Percentiles rank a stretch among this genome's conserved stretches.
phyloP scores from a whole-genome alignment of 2,329 filamentous ascomycete species.

The Phaeosphaeriaceae sp. region DNA sequence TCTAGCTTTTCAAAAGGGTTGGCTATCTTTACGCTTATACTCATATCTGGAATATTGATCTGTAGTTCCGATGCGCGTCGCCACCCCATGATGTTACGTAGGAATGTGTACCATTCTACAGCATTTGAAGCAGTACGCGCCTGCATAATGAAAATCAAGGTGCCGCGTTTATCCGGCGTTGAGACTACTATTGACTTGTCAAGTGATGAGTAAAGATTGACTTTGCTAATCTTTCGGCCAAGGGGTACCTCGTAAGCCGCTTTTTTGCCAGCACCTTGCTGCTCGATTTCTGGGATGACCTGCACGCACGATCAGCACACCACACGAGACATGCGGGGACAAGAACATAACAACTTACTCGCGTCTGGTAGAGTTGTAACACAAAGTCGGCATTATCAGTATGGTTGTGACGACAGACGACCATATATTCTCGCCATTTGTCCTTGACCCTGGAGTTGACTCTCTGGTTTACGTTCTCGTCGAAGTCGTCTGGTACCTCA shows the following conservation, averaged over 20 bases:
- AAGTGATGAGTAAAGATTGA: conserved; percentile 70
- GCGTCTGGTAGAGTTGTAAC: conserved; percentile 67
- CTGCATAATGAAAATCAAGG: conserved; percentile 66
- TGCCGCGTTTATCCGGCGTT: conserved; percentile 61
- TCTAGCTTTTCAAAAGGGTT: conserved; percentile 66
- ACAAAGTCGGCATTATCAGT: conserved; percentile 62
- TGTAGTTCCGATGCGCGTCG: conserved; percentile 63
- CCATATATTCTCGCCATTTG: conserved; percentile 71
- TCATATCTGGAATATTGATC: conserved; percentile 69
- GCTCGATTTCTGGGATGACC: conserved; percentile 67
- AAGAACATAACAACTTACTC: conserved; percentile 44
- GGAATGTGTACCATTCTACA: conserved; percentile 73
- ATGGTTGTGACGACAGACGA: conserved; percentile 66
- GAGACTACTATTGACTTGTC: conserved; percentile 73
- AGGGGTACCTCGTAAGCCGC: conserved; percentile 66
- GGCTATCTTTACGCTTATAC: conserved; percentile 63
- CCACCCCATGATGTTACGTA: conserved; percentile 66
- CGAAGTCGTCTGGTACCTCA: conserved; percentile 65
- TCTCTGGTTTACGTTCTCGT: conserved; percentile 67
- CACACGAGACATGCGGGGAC: not conserved
- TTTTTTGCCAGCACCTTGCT: conserved; percentile 58
- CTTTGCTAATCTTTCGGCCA: conserved; percentile 59
- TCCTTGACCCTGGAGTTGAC: conserved; percentile 65
- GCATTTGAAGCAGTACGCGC: conserved; percentile 67
- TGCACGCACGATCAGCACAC: conserved; percentile 19